Evolutionary conservation across 805 yeast species (phyloP), one percentile per base, ranked within the genome.

Genomic region (Yueomyces sinensis): DNA sequence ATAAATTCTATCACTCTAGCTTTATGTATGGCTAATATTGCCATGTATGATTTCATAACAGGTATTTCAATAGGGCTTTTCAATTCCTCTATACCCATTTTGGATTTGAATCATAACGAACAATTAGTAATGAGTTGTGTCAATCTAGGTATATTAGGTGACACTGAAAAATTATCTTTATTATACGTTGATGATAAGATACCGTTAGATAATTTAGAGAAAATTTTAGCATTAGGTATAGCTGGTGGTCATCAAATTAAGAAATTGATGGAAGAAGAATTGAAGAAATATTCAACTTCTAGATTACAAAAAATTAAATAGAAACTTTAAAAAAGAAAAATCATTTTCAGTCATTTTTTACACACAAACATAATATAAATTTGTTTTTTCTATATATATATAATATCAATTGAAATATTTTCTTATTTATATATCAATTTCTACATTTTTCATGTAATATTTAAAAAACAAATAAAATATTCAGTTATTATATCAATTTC

Each of bases 21-120:
- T 0, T 64, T 91, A 30, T 74, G 91, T 24, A 97, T 91, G 58
- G 96, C 97, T 2, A 97, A 97, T 33, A 77, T 91, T 31, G 80
- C 95, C 4, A 77, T 91, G 79, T 81, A 79, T 50, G 97, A 91
- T 53, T 87, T 83, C 52, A 79, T 89, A 13, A 72, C 84, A 36
- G 75, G 94, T 1, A 70, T 83, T 13, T 69, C 79, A 20, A 81
- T 86, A 4, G 96, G 96, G 0, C 58, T 82, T 16, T 76, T 74
- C 47, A 94, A 83, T 45, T 59, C 62, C n/a, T 76, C 72, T 30
- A n/a, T n/a, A n/a, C 86, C 95, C 13, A 61, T 91, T 38, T 62
- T 91, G 32, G 98, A 89, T 53, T 68, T 87, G 39, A 84, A 82
- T 53, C 65, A 76, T 9, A 52, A 82, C 40, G 98, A 91, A 56